These are phyloP conservation scores for Cylindrodendrum hubeiense DNA, from an alignment of 2,329 filamentous ascomycete species.

Conservation along the genomic window DNA sequence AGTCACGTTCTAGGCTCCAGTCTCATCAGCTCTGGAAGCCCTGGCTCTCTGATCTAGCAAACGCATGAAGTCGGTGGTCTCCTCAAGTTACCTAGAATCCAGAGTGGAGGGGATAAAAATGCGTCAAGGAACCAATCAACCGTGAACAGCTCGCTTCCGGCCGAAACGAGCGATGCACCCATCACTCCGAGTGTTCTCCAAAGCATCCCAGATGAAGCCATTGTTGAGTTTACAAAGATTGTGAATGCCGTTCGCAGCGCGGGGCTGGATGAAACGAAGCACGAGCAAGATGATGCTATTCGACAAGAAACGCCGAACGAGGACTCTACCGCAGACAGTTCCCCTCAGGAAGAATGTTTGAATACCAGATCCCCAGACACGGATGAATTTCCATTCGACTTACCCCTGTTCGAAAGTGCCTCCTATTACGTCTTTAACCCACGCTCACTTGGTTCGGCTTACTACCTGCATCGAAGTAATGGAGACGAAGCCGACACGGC, in stretches of 20 bases:
- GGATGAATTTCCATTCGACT: background rate
- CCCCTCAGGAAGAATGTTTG: too few species aligned
- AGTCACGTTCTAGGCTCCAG: conserved; percentile 19
- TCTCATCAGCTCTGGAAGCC: conserved; percentile 24
- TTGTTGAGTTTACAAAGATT: background rate
- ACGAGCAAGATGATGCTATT: background rate
- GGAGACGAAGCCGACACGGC: conserved; percentile 8
- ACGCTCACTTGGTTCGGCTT: conserved; percentile 26
- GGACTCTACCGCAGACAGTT: background rate
- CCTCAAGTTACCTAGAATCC: conserved; percentile 19
- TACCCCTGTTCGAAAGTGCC: conserved; percentile 2
- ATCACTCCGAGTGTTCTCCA: background rate
- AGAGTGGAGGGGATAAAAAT: background rate
- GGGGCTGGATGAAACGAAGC: background rate
- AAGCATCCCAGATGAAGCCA: background rate
- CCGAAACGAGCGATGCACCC: background rate
- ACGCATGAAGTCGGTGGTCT: conserved; percentile 1
- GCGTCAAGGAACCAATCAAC: background rate
- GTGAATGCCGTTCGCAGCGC: background rate
- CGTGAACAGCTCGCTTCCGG: background rate
- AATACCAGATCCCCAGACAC: conserved; percentile 10
- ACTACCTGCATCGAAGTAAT: conserved; percentile 28
- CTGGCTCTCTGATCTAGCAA: conserved; percentile 32
- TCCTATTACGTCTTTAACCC: conserved; percentile 38
- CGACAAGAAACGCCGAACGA: background rate